Conservation (phyloP, 768 basidiomycete species). For the Lactarius deliciosus region DNA sequence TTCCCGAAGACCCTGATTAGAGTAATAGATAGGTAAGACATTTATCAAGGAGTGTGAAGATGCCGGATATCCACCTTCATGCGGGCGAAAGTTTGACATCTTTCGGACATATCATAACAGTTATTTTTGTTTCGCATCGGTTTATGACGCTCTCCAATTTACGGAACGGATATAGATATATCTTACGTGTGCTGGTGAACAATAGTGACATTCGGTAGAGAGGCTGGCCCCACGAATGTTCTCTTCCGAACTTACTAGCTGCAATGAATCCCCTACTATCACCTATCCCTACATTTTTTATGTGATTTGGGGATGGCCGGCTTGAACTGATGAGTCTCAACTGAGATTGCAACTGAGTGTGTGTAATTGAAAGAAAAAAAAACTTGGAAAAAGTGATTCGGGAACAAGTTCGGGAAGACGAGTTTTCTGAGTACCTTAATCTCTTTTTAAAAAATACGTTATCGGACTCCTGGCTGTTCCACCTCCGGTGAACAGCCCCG, state of each 20-base stretch:
- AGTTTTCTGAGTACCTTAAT: neutral
- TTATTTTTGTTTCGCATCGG: neutral
- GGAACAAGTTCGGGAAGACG: neutral
- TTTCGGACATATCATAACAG: neutral
- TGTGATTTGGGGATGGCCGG: neutral
- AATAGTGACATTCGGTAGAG: neutral
- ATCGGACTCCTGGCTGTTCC: slow-evolving; percentile 3
- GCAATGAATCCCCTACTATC: neutral
- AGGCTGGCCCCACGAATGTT: neutral
- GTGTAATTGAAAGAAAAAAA: neutral
- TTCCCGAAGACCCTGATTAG: neutral
- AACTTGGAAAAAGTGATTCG: neutral
- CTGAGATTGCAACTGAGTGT: neutral
- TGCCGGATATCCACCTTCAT: neutral
- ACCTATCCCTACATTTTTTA: neutral
- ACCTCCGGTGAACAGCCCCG: slow-evolving; percentile 24
- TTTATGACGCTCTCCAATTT: neutral
- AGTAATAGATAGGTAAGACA: neutral
- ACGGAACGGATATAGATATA: neutral
- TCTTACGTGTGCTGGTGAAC: neutral
- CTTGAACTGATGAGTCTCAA: neutral
- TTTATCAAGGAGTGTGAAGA: neutral
- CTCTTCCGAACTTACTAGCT: neutral
- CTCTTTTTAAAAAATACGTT: neutral
- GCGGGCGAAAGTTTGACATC: neutral